These are phyloP conservation scores for Podospora conica DNA, from an alignment of 495 filamentous ascomycete genomes.

Conservation along the genomic window DNA sequence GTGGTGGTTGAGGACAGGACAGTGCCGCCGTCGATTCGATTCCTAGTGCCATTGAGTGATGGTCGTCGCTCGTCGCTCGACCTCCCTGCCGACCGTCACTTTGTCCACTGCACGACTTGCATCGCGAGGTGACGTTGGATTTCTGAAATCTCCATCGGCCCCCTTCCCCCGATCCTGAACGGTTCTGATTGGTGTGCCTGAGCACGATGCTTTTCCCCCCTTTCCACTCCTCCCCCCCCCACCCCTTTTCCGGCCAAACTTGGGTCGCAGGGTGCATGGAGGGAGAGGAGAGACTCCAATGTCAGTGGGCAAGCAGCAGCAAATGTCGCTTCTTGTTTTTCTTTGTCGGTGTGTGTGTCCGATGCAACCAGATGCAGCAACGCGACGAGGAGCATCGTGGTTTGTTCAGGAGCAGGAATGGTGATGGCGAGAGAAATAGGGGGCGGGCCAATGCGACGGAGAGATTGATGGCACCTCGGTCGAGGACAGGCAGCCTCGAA, in stretches of 20 bases:
- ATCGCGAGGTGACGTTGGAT: background rate
- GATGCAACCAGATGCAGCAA: constrained; percentile 19
- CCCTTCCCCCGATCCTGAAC: background rate
- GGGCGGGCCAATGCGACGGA: background rate
- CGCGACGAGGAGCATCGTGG: background rate
- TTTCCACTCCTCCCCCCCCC: background rate
- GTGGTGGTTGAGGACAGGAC: background rate
- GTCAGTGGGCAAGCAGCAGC: background rate
- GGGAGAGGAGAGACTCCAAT: background rate
- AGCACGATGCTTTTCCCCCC: background rate
- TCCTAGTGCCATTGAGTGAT: too few species aligned
- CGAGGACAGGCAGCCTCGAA: background rate
- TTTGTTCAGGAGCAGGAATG: background rate
- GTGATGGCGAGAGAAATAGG: background rate
- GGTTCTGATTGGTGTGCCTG: background rate
- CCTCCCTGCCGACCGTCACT: background rate
- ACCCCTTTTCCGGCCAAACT: background rate
- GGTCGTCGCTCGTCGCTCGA: background rate
- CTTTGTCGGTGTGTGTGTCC: background rate
- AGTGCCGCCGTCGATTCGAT: too few species aligned
- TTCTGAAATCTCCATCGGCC: background rate
- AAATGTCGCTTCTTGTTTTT: background rate
- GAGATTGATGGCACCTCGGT: background rate
- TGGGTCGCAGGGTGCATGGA: background rate
- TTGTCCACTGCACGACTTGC: background rate